Conservation (phyloP, 257 asterid species). For the Nicotiana obtusifolia region DNA sequence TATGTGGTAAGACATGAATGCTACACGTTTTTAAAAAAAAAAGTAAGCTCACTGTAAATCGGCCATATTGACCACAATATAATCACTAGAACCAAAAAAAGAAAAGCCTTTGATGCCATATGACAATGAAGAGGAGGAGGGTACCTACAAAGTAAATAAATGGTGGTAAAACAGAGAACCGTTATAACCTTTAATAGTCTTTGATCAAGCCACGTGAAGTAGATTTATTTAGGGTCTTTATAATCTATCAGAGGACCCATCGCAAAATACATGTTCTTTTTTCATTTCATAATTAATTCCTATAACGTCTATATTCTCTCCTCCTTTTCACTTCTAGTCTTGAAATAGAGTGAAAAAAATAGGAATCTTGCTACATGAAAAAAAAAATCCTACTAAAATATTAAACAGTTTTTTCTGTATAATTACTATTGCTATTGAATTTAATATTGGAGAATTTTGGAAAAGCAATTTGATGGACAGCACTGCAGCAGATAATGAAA, state of each 20-base stretch:
- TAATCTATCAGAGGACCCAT: background rate
- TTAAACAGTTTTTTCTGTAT: background rate
- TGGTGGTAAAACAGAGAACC: background rate
- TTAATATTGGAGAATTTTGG: background rate
- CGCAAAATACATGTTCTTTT: background rate
- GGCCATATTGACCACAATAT: no score
- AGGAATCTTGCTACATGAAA: background rate
- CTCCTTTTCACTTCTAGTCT: background rate
- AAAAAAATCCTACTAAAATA: background rate
- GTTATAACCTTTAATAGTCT: background rate
- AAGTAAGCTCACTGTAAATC: no score
- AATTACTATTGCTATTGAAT: background rate
- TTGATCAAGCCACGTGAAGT: background rate
- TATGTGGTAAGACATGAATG: no score
- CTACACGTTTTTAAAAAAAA: no score
- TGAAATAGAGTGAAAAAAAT: background rate
- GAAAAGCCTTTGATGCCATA: background rate
- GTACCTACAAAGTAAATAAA: conserved; percentile 6
- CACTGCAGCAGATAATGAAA: background rate
- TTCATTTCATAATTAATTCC: background rate
- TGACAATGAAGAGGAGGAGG: background rate
- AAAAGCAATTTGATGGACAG: background rate
- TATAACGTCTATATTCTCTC: background rate
- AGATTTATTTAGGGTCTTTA: background rate
- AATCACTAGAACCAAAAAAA: background rate